Base-by-base conservation (phyloP, 2,329 filamentous ascomycete genomes). In the Aspergillus fumigatiaffinis region DNA sequence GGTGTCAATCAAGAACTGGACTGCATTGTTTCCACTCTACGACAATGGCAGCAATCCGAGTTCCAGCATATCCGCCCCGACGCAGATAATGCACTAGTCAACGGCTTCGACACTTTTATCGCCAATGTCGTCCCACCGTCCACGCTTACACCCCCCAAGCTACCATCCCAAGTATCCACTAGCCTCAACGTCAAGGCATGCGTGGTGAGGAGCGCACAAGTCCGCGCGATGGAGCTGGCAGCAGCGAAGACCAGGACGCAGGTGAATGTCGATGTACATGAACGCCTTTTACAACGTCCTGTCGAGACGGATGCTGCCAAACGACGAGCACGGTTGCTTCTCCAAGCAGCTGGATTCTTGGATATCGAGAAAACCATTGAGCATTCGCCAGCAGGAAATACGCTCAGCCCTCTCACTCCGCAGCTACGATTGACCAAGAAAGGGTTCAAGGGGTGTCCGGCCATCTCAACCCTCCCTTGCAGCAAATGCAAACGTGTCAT, bases 331-430 rank as follows among this genome's bases (percentile, higher is more conserved):
- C 65, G 68, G 4, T 63, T 74, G 56, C 61, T 76, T 2, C 63
- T 75, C 0, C 73, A 75, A 52, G 63, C 68, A 3, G 63, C 65
- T 26, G 71, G 69, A 3, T 72, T 75, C 21, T 65, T 76, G 1
- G 74, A 77, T 47, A 71, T 76, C 26, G 74, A 76, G 54, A 74
- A 75, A n/a, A 47, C 74, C 1, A 68, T 76, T 20, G 72, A 77
- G 60, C 63, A 75, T 55, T 65, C 69, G 10, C 64, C 70, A 7
- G 60, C 64, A 20, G 28, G 58, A 2, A 52, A 58, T 14, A 58
- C 58, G 25, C 44, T 62, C 1, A 71, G 20, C 2, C 10, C 23
- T 23, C 44, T 47, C 21, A 47, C 44, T 1, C 44, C 44, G 20
- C 44, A 47, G 21, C 23, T 47, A 23, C 44, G 67, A 47, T 58